A percentile compares a stretch with the other conserved stretches of the same genome.
These are phyloP conservation scores for Penicillium atrosanguineum DNA, from an alignment of 495 filamentous ascomycete species.

Conservation along the genomic window DNA sequence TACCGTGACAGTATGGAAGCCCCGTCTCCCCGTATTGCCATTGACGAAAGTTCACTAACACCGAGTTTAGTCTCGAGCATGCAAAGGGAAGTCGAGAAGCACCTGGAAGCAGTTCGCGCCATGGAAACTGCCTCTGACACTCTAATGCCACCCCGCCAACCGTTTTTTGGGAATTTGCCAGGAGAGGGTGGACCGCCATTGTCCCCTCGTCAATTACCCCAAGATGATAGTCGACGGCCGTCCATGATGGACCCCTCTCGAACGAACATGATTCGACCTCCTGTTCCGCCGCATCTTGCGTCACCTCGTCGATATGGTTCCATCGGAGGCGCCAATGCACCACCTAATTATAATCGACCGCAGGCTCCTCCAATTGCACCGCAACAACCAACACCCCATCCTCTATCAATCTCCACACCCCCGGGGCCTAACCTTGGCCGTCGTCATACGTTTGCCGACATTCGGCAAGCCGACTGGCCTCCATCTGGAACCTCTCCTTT, in stretches of 20 bases:
- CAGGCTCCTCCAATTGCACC: constrained; percentile 68
- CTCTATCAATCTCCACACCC: constrained; percentile 73
- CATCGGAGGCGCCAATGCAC: constrained; percentile 71
- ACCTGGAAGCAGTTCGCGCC: constrained; percentile 66
- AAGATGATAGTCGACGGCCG: constrained; percentile 77
- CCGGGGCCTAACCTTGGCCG: constrained; percentile 70
- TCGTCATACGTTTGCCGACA: constrained; percentile 94
- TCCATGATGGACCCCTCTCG: constrained; percentile 31
- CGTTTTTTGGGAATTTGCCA: constrained; percentile 70
- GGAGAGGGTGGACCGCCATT: constrained; percentile 71
- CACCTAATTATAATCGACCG: constrained; percentile 61
- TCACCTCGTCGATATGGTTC: constrained; percentile 83
- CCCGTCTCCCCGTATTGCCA: not conserved
- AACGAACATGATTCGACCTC: constrained; percentile 53
- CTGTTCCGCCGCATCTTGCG: constrained; percentile 73
- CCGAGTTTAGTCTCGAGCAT: constrained; percentile 63
- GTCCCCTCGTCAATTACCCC: constrained; percentile 86
- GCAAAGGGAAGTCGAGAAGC: constrained; percentile 82
- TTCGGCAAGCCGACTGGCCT: constrained; percentile 86
- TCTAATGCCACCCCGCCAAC: constrained; percentile 69
- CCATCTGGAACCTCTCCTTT: constrained; percentile 67
- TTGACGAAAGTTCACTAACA: constrained; percentile 11
- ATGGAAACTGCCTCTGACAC: constrained; percentile 78
- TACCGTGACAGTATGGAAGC: constrained; percentile 52
- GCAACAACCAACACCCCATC: constrained; percentile 66